Percentiles rank a stretch among this genome's conserved stretches.
phyloP scores from a whole-genome alignment of 805 yeast genomes.

The Diddensiella santjacobensis region DNA sequence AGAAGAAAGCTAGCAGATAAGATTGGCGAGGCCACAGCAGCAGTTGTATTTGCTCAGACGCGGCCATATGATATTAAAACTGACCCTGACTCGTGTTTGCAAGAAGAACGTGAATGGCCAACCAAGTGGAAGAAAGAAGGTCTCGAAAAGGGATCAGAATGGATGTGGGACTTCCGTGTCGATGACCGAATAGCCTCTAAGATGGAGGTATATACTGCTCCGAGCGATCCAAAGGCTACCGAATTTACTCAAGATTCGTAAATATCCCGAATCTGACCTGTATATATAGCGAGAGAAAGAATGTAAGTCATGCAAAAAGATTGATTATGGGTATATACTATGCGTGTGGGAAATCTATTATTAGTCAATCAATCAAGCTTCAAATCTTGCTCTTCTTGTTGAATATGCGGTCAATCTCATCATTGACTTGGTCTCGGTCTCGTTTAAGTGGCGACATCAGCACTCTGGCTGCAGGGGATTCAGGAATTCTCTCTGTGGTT shows the following conservation, averaged over 20 bases:
- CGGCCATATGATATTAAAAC: slow-evolving; percentile 48
- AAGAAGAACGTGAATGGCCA: slow-evolving; percentile 88
- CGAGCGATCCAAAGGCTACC: slow-evolving; percentile 1
- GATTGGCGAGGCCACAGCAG: slow-evolving; percentile 51
- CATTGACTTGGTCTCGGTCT: slow-evolving; percentile 16
- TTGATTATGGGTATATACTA: slow-evolving; percentile 10
- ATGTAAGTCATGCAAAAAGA: background rate
- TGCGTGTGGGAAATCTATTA: too few species aligned
- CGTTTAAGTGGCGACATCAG: background rate
- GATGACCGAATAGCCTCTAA: slow-evolving; percentile 63
- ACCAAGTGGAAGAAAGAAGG: slow-evolving; percentile 74
- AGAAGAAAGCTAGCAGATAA: slow-evolving; percentile 67
- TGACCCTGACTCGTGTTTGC: slow-evolving; percentile 43
- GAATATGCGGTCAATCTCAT: slow-evolving; percentile 30
- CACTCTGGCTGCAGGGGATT: background rate
- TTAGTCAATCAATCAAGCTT: too few species aligned
- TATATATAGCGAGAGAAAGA: background rate
- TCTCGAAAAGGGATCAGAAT: slow-evolving; percentile 70
- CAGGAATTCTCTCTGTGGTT: background rate
- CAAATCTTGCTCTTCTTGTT: too few species aligned
- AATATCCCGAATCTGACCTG: background rate
- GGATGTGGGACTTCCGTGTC: slow-evolving; percentile 71
- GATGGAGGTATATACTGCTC: slow-evolving; percentile 35
- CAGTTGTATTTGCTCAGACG: slow-evolving; percentile 48
- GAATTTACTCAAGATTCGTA: slow-evolving; percentile 1